Evolutionary conservation across 1,284 basidiomycete species (phyloP).

Genomic region (Golubevia pallescens): DNA sequence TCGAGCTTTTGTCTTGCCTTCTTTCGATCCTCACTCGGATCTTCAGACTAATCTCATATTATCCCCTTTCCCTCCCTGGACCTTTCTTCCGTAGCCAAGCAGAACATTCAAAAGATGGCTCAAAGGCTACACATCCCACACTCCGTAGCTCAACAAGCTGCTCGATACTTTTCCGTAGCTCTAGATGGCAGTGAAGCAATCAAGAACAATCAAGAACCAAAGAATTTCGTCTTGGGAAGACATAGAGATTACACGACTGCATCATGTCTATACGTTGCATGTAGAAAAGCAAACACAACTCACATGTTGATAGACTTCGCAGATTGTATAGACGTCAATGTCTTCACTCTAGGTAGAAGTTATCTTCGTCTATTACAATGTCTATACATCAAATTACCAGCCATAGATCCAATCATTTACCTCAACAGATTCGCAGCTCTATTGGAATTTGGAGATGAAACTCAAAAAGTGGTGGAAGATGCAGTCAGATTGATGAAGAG

Average conservation of each 20-base stretch:
- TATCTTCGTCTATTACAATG: constrained; percentile 92
- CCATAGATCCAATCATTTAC: constrained; percentile 95
- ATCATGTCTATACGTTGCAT: constrained; percentile 92
- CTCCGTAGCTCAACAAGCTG: too few relatives aligned
- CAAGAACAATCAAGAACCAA: constrained; percentile 34
- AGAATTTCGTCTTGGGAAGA: constrained; percentile 71
- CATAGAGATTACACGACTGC: constrained; percentile 91
- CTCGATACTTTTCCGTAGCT: constrained; percentile 16
- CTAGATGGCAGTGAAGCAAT: constrained; percentile 22
- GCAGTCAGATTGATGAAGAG: constrained; percentile 91
- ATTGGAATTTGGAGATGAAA: constrained; percentile 94
- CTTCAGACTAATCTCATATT: too few relatives aligned
- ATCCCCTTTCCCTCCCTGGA: too few relatives aligned
- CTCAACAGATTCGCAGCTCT: constrained; percentile 95
- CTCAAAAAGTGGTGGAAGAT: constrained; percentile 87
- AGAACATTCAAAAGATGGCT: too few relatives aligned
- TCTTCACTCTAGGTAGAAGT: constrained; percentile 93
- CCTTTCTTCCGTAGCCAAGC: too few relatives aligned
- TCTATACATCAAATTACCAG: constrained; percentile 81
- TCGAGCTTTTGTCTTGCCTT: too few relatives aligned
- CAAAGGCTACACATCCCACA: too few relatives aligned
- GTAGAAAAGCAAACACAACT: constrained; percentile 82
- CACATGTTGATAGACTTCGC: constrained; percentile 98
- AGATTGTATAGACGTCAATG: constrained; percentile 77
- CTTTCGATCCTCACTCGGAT: too few relatives aligned